These are phyloP conservation scores for Calvatia gigantea DNA, from an alignment of 768 basidiomycete genomes.

Conservation along the genomic window DNA sequence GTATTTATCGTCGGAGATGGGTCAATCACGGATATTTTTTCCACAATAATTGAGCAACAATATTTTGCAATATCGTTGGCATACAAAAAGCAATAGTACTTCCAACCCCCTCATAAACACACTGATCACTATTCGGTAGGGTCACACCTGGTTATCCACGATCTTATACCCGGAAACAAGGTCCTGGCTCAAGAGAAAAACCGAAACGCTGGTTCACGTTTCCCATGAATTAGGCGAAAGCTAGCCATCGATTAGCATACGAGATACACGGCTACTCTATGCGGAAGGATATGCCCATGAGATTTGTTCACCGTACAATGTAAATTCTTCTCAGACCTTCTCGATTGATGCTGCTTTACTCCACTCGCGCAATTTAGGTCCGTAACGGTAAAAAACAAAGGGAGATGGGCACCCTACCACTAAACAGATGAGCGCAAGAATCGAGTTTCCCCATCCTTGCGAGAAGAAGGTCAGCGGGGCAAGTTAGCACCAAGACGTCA, in stretches of 20 bases:
- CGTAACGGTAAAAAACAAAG: conserved; percentile 38
- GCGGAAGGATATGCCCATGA: neutral
- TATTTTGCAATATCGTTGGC: too few species aligned
- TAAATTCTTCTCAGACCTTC: conserved; percentile 8
- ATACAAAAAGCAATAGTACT: too few species aligned
- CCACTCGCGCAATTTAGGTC: conserved; percentile 31
- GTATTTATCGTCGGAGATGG: neutral
- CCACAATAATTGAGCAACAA: too few species aligned
- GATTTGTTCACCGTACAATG: neutral
- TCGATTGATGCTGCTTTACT: conserved; percentile 34
- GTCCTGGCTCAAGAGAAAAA: neutral
- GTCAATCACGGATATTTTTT: too few species aligned
- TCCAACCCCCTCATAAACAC: too few species aligned
- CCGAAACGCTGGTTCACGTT: neutral
- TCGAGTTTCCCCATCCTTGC: conserved; percentile 51
- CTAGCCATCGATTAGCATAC: neutral
- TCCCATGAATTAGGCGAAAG: neutral
- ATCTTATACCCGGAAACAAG: neutral
- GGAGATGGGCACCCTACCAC: conserved; percentile 50
- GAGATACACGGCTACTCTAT: neutral
- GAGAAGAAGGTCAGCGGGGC: neutral
- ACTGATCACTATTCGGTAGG: neutral
- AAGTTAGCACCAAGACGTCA: neutral
- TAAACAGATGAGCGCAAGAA: conserved; percentile 50
- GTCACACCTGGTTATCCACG: neutral